A percentile compares a stretch with the other conserved stretches of the same genome.
phyloP scores from a whole-genome alignment of 306 rosid species.

The Erythrophleum fordii region DNA sequence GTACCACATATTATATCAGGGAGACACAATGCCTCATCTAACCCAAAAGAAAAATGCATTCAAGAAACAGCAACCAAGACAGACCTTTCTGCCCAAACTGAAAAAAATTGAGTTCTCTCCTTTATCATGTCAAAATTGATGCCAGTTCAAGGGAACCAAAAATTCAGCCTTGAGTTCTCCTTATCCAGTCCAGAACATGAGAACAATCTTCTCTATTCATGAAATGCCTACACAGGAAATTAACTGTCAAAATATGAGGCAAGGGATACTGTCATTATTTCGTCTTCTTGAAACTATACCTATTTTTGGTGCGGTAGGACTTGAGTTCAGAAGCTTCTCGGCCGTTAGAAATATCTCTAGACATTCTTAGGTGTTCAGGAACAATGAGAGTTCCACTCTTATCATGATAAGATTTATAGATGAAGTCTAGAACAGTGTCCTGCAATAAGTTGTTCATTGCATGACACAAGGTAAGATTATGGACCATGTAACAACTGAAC shows the following conservation, averaged over 20 bases:
- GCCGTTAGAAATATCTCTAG: conserved; percentile 53
- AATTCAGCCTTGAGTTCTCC: conserved; percentile 49
- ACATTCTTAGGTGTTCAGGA: conserved; percentile 67
- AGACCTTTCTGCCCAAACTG: conserved; percentile 36
- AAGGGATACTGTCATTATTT: conserved; percentile 4
- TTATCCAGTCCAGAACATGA: conserved; percentile 76
- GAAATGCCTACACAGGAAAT: conserved; percentile 64
- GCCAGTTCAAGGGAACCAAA: conserved; percentile 34
- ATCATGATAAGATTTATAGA: conserved; percentile 61
- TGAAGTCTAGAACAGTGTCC: conserved; percentile 76
- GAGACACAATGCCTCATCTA: not conserved
- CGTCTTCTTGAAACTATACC: conserved; percentile 45
- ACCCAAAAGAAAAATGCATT: not conserved
- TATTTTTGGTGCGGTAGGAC: conserved; percentile 69
- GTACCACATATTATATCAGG: conserved; percentile 6
- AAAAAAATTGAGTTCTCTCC: not conserved
- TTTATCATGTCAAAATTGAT: conserved; percentile 22
- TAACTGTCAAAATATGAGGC: not conserved
- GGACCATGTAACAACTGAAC: conserved; percentile 14
- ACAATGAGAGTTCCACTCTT: conserved; percentile 55
- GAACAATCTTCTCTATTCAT: conserved; percentile 72
- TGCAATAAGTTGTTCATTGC: conserved; percentile 43
- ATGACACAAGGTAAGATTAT: conserved; percentile 14
- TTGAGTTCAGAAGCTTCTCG: conserved; percentile 62
- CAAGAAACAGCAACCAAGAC: conserved; percentile 15